Evolutionary conservation across 129 eudicot genomes (phyloP), one percentile per base, ranked within the genome.

Genomic region (Cynara cardunculus): DNA sequence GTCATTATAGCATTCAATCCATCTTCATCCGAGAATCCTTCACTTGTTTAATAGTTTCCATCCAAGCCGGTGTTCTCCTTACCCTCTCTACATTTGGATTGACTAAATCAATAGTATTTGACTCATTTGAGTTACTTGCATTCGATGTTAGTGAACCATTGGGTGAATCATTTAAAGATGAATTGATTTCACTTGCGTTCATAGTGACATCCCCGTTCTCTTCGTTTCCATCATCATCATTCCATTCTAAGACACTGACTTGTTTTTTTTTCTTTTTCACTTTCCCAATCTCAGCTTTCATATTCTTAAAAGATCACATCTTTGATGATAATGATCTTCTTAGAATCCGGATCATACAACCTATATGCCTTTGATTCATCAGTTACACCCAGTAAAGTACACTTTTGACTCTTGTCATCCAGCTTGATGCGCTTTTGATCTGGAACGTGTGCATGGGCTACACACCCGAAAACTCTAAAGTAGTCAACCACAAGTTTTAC

Each of bases 221-320:
- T 24, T 66, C 71, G 8, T n/a, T 30, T 21, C 14, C 16, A 7
- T 27, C 28, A 12, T 66, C 28, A 9, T 66, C 71, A 21, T 49
- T 25, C 32, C 71, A 66, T 66, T 66, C 71, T 6, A 37, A 37
- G 13, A 1, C 46, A 37, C 30, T 19, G 18, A 25, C 9, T 4
- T 68, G 72, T 14, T 8, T n/a, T n/a, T 25, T 70, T 35, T 28
- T 70, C 74, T 27, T 70, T 24, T 7, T 7, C 32, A 25, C 9
- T 70, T 13, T 11, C 74, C 37, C 44, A 78, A 39, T 78, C 73
- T 13, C 28, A 66, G 12, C 14, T 7, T 18, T 21, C 75, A n/a
- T 67, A 26, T 67, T 78, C 65, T 64, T 78, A 35, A 67, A 78
- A 78, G 11, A 66, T 73, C 39, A 62, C 69, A 62, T 62, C 69